A percentile compares a stretch with the other conserved stretches of the same genome.
These are phyloP conservation scores for Uromyces viciae-fabae DNA, from an alignment of 1,284 basidiomycete species.

Conservation along the genomic window DNA sequence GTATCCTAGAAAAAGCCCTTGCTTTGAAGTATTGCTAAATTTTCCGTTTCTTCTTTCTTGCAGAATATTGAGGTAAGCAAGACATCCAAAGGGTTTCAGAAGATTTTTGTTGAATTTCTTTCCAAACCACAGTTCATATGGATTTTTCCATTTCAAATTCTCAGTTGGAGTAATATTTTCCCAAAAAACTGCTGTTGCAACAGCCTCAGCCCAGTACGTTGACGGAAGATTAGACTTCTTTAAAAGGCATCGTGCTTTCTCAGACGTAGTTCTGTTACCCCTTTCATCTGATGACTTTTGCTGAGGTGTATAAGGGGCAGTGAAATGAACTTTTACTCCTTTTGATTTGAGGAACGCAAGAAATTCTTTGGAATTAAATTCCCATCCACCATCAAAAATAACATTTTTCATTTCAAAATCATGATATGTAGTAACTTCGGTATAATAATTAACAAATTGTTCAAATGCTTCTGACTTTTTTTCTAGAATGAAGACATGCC, in stretches of 20 bases:
- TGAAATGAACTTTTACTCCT: not conserved
- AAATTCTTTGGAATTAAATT: constrained; percentile 52
- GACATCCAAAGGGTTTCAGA: not conserved
- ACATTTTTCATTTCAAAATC: constrained; percentile 53
- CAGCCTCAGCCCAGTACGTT: not conserved
- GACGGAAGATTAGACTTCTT: not conserved
- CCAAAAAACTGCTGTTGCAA: not conserved
- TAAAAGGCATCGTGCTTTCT: not conserved
- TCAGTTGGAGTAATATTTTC: constrained; percentile 13
- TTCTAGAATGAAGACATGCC: constrained; percentile 2
- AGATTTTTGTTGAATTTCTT: not conserved
- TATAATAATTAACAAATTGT: not conserved
- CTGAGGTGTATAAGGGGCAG: constrained; percentile 10
- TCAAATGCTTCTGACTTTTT: constrained; percentile 26
- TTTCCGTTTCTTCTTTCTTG: not conserved
- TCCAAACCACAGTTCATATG: not conserved
- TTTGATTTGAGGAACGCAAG: constrained; percentile 48
- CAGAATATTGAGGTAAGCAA: not conserved
- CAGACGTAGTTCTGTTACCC: constrained; percentile 8
- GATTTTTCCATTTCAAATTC: not conserved
- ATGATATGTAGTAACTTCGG: constrained; percentile 47
- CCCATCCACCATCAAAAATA: constrained; percentile 54
- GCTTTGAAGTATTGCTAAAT: not conserved
- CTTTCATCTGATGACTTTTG: not conserved
- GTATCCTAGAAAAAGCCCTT: constrained; percentile 18